These are phyloP conservation scores for Daedaleopsis nitida DNA, from an alignment of 768 basidiomycete genomes.

Conservation along the genomic window DNA sequence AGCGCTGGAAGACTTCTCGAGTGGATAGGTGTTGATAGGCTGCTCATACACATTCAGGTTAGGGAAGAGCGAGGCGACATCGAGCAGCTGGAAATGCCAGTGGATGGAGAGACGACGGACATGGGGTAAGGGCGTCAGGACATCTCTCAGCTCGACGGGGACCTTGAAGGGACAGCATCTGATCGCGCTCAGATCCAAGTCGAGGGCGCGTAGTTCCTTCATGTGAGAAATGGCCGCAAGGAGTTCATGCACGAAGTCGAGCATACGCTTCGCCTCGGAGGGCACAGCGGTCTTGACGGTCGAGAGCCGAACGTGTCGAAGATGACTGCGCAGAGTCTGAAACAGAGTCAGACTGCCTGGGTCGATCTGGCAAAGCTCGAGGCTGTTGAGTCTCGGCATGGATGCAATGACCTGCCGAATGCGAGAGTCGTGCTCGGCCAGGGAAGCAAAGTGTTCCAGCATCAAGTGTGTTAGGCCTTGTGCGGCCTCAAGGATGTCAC, in stretches of 20 bases:
- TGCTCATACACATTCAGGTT: conserved; percentile 8
- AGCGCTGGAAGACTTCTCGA: neutral
- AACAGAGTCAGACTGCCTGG: conserved; percentile 5
- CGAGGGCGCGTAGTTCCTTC: conserved; percentile 6
- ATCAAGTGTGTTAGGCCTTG: conserved; percentile 5
- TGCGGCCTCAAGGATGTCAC: conserved; percentile 8
- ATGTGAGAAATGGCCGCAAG: neutral
- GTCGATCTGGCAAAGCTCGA: conserved; percentile 10
- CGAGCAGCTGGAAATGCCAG: conserved; percentile 7
- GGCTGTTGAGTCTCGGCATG: conserved; percentile 2
- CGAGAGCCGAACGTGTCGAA: conserved; percentile 1
- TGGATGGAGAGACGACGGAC: conserved; percentile 8
- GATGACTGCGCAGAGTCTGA: neutral
- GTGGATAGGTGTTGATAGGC: conserved; percentile 8
- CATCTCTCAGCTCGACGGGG: neutral
- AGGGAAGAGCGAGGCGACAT: conserved; percentile 7
- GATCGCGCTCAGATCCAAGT: conserved; percentile 11
- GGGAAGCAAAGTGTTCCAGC: conserved; percentile 6
- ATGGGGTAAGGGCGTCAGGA: neutral
- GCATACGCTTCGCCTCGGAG: neutral
- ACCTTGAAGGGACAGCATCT: neutral
- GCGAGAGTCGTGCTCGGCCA: conserved; percentile 10
- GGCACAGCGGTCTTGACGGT: neutral
- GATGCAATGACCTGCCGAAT: conserved; percentile 3
- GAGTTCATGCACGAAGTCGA: neutral